Percentiles rank a stretch among this genome's conserved stretches.
These are phyloP conservation scores for Umbelopsis sp. DNA, from an alignment of 192 early-diverging fungal genomes.

Conservation along the genomic window DNA sequence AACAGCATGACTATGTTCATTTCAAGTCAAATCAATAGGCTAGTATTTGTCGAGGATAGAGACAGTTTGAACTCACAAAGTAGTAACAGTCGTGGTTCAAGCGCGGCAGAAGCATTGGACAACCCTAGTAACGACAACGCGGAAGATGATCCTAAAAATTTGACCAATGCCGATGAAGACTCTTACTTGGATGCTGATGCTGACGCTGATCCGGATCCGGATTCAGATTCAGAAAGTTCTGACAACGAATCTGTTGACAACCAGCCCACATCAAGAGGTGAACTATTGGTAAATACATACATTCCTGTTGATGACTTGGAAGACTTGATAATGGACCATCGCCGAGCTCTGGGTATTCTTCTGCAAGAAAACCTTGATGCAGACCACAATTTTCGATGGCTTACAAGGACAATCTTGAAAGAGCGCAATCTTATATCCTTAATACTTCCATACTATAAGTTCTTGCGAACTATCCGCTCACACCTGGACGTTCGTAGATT, in stretches of 20 bases:
- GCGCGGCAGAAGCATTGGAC: background rate
- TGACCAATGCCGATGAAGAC: too few species aligned
- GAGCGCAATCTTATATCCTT: background rate
- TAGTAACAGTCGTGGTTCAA: background rate
- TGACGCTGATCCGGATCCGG: too few species aligned
- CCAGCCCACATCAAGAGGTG: background rate
- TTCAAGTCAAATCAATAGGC: background rate
- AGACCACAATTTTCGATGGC: background rate
- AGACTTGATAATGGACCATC: background rate
- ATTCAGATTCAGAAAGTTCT: too few species aligned
- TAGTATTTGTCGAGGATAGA: background rate
- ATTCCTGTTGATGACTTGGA: background rate
- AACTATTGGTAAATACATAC: background rate
- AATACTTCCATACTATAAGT: background rate
- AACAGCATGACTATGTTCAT: background rate
- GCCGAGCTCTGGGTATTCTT: background rate
- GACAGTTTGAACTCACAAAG: background rate
- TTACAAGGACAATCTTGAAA: background rate
- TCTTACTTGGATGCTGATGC: background rate
- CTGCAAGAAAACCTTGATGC: background rate
- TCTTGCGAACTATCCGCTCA: background rate
- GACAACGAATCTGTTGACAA: background rate
- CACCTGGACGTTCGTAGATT: background rate
- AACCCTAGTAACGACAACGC: background rate
- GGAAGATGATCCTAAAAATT: too few species aligned